Evolutionary conservation across 2,329 filamentous ascomycete genomes (phyloP), one percentile per base, ranked within the genome.

Genomic region (Alternaria incomplexa): DNA sequence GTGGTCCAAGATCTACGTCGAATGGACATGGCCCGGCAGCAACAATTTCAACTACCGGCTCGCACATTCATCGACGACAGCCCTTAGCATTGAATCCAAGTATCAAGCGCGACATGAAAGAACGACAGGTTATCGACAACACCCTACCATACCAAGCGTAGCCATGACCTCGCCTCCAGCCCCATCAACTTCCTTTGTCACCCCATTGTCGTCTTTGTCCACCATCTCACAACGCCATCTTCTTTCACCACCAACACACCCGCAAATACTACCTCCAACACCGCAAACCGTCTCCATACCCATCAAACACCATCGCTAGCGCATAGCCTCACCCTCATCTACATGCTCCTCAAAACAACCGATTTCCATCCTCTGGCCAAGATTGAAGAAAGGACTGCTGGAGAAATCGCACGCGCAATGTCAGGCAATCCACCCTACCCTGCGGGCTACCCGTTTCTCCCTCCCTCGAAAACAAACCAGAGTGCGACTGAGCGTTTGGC

Each of bases 121-220:
- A 17, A 17, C 1, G 9, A 40, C 3, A 0, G 15, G 15, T 17
- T 11, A 47, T 10, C 9, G 7, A 11, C 23, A 11, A 26, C 5
- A 7, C 2, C 22, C 45, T 47, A 5, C 0, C 8, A 4, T 26
- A 47, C 15, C 9, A 26, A 40, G 15, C n/a, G 36, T 40, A 1
- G 1, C 0, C 15, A 40, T 17, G 0, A 6, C 8, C 5, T 0
- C 2, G n/a, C 9, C n/a, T 40, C 3, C 22, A 12, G 13, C 5
- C 9, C 8, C 23, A 7, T 3, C 5, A 3, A 17, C 25, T 4
- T 22, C 20, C 26, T 51, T 51, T 51, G 47, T 51, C 30, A 5
- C 7, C 6, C 1, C 26, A 22, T 51, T 32, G n/a, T 51, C 26
- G 26, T 32, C 47, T 51, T 51, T 51, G 47, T 51, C 47, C 26